phyloP scores from a whole-genome alignment of 2,329 filamentous ascomycete species.

The Hawksworthiomyces lignivorus region DNA sequence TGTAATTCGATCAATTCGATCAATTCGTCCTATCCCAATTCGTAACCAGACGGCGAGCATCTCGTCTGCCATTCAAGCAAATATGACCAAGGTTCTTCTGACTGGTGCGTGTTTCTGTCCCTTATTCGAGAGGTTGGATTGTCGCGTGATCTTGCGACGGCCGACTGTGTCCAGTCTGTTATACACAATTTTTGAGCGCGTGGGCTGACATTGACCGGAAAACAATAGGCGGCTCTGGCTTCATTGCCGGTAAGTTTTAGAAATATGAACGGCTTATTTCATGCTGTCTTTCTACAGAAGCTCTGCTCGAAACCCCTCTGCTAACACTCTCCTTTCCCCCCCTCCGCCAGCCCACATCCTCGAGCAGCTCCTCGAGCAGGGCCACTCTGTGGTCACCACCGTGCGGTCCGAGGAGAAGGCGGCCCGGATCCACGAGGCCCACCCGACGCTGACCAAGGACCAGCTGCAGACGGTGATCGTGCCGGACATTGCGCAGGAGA shows the following conservation, averaged over 20 bases:
- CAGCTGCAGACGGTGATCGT: conserved; percentile 53
- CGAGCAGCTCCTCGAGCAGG: conserved; percentile 42
- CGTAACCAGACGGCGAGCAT: no score
- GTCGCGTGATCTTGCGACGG: no score
- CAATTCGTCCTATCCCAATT: no score
- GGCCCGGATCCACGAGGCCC: conserved; percentile 39
- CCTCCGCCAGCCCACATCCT: no score
- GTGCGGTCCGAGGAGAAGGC: conserved; percentile 49
- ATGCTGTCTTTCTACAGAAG: no score
- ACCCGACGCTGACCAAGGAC: conserved; percentile 33
- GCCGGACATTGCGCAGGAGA: conserved; percentile 65
- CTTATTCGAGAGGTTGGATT: neutral
- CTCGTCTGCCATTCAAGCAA: neutral
- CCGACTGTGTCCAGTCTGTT: no score
- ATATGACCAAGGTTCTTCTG: conserved; percentile 39
- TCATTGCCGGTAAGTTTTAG: conserved; percentile 42
- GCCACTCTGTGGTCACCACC: conserved; percentile 47
- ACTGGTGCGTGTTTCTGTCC: conserved; percentile 28
- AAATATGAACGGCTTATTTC: no score
- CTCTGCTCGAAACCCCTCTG: no score
- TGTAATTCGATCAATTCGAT: no score
- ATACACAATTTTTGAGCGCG: no score
- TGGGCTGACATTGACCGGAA: no score
- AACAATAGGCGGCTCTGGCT: conserved; percentile 39
- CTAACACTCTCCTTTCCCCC: no score